These are phyloP conservation scores for Marasmius tenuissimus DNA, from an alignment of 1,284 basidiomycete genomes.

Conservation along the genomic window DNA sequence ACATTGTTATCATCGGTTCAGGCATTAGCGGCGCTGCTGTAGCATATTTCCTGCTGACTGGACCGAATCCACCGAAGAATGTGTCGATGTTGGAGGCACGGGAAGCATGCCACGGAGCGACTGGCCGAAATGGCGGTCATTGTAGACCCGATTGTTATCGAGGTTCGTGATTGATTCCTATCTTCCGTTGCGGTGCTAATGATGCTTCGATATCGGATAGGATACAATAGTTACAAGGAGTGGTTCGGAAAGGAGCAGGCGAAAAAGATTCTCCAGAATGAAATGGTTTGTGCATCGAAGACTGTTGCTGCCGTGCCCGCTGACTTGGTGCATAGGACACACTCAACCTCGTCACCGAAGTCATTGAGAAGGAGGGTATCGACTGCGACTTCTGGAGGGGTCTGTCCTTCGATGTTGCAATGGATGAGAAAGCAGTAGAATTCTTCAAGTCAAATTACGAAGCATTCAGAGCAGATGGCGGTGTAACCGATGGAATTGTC, in stretches of 20 bases:
- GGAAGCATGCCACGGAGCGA: conserved; percentile 21
- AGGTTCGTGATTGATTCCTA: conserved; percentile 15
- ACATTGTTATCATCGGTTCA: conserved; percentile 27
- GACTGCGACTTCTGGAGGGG: conserved; percentile 32
- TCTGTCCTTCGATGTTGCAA: conserved; percentile 21
- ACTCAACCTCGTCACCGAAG: conserved; percentile 20
- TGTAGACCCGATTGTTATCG: conserved; percentile 28
- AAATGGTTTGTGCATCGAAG: conserved; percentile 15
- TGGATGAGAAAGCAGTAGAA: conserved; percentile 20
- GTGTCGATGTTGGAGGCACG: conserved; percentile 22
- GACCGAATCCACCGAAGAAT: conserved; percentile 15
- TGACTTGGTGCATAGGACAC: conserved; percentile 19
- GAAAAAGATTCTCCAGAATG: conserved; percentile 27
- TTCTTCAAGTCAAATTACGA: conserved; percentile 17
- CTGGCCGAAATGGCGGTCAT: conserved; percentile 24
- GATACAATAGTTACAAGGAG: conserved; percentile 24
- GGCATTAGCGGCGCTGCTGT: conserved; percentile 24
- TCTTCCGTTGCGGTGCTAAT: background rate
- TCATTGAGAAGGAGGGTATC: conserved; percentile 24
- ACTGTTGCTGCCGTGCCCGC: background rate
- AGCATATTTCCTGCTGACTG: conserved; percentile 21
- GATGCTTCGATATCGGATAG: conserved; percentile 11
- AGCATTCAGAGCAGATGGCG: conserved; percentile 25
- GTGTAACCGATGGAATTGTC: conserved; percentile 21
- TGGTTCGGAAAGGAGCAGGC: conserved; percentile 27